Evolutionary conservation across 768 basidiomycete genomes (phyloP).

Genomic region (Filobasidium floriforme): DNA sequence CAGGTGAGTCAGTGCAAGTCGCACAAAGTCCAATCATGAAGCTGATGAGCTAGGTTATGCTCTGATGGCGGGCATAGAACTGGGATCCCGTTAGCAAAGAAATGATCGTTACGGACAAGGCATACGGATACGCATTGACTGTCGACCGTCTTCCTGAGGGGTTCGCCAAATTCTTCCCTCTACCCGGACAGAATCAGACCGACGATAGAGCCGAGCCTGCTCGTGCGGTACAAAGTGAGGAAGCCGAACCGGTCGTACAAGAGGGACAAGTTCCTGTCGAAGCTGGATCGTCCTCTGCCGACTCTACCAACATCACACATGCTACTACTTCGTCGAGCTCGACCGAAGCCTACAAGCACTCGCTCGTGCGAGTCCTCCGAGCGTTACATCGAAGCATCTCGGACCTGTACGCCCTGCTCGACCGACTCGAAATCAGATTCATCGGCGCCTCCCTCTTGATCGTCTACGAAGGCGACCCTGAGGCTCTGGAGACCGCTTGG

Average conservation of each 20-base stretch:
- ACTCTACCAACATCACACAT: background rate
- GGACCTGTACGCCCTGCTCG: conserved; percentile 46
- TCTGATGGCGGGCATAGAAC: background rate
- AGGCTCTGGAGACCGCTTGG: conserved; percentile 43
- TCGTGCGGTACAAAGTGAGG: background rate
- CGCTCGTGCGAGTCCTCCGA: conserved; percentile 18
- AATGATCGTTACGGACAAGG: conserved; percentile 46
- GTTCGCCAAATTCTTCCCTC: conserved; percentile 69
- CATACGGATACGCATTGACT: conserved; percentile 70
- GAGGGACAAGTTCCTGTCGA: background rate
- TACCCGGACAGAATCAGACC: conserved; percentile 25
- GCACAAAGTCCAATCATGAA: background rate
- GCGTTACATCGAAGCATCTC: conserved; percentile 20
- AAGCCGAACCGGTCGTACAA: background rate
- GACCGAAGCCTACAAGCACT: conserved; percentile 25
- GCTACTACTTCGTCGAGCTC: conserved; percentile 1
- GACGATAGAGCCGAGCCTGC: background rate
- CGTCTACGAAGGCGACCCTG: conserved; percentile 63
- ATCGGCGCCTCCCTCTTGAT: conserved; percentile 74
- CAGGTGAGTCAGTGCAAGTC: conserved; percentile 52
- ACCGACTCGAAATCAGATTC: conserved; percentile 65
- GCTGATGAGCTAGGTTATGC: background rate
- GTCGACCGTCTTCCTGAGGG: conserved; percentile 65
- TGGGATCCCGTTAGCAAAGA: conserved; percentile 13
- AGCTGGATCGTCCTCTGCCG: background rate